A percentile compares a stretch with the other conserved stretches of the same genome.
Conservation (phyloP, 106 monocot species). For the Dendrobium catenatum region DNA sequence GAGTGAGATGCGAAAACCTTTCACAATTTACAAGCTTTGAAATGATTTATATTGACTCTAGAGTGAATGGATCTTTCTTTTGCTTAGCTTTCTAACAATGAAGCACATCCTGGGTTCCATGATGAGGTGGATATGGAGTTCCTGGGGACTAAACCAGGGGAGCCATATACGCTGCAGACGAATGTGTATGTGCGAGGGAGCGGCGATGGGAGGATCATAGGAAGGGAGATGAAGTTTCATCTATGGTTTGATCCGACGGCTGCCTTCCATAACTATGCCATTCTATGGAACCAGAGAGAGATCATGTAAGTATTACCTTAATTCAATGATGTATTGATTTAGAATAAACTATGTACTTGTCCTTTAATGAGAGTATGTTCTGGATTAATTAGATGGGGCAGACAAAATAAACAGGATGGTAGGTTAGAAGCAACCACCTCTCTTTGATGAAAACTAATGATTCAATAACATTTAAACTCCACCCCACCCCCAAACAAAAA, state of each 20-base stretch:
- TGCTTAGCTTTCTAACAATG: slow-evolving; percentile 41
- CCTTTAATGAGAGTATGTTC: neutral
- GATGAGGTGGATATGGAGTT: slow-evolving; percentile 59
- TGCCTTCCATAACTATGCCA: slow-evolving; percentile 42
- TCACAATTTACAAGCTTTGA: neutral
- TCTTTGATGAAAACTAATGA: neutral
- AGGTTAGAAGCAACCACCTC: too few species aligned
- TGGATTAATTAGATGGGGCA: neutral
- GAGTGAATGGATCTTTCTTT: neutral
- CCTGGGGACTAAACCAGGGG: slow-evolving; percentile 48
- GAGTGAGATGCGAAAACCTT: neutral
- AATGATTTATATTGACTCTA: neutral
- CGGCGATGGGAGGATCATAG: slow-evolving; percentile 46
- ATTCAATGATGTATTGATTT: too few species aligned
- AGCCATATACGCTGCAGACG: slow-evolving; percentile 46
- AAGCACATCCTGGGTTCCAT: slow-evolving; percentile 45
- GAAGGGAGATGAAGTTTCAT: slow-evolving; percentile 57
- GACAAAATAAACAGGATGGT: too few species aligned
- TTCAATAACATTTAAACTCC: neutral
- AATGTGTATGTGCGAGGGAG: slow-evolving; percentile 51
- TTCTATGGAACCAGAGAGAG: slow-evolving; percentile 47
- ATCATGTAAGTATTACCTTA: slow-evolving; percentile 32
- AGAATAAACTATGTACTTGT: neutral
- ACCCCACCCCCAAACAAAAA: too few species aligned
- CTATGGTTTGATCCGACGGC: slow-evolving; percentile 61